Percentiles rank a stretch among this genome's conserved stretches.
These are phyloP conservation scores for Camelina sativa DNA, from an alignment of 345 rosid species.

Conservation along the genomic window DNA sequence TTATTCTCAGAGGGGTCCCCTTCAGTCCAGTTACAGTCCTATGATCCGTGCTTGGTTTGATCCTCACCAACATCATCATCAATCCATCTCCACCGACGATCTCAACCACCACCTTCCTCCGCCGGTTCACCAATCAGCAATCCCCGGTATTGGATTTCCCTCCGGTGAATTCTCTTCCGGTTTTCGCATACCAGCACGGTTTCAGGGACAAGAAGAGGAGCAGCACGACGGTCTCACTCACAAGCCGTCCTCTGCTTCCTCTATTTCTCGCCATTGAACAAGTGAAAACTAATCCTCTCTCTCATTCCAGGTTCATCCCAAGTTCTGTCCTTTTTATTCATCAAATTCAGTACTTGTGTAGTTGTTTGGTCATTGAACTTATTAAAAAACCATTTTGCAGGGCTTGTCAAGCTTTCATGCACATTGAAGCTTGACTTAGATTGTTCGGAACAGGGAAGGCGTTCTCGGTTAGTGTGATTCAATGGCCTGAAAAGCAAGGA, in stretches of 20 bases:
- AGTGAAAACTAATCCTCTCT: conserved; percentile 33
- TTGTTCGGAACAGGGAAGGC: conserved; percentile 26
- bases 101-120: conserved; percentile 42
- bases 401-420: conserved; percentile 30
- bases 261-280: conserved; percentile 76
- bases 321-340: conserved; percentile 9
- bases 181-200: conserved; percentile 86
- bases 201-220: conserved; percentile 88
- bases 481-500: conserved; percentile 51
- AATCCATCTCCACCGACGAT: conserved; percentile 47
- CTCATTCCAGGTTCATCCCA: conserved; percentile 47
- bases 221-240: conserved; percentile 71
- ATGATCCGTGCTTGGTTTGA: conserved; percentile 83
- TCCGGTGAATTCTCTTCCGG: conserved; percentile 68
- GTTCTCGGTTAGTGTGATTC: conserved; percentile 44
- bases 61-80: conserved; percentile 57
- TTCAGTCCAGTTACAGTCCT: conserved; percentile 97
- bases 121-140: conserved; percentile 54
- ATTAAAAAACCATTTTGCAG: conserved; percentile 2
- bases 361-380: conserved; percentile 25
- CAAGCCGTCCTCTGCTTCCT: conserved; percentile 88
- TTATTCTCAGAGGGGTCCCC: conserved; percentile 97
- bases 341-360: background rate
- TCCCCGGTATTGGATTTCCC: conserved; percentile 61
- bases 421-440: conserved; percentile 34